Evolutionary conservation across 345 rosid species (phyloP), one percentile per base, ranked within the genome.

Genomic region (Rhodamnia rubescens): DNA sequence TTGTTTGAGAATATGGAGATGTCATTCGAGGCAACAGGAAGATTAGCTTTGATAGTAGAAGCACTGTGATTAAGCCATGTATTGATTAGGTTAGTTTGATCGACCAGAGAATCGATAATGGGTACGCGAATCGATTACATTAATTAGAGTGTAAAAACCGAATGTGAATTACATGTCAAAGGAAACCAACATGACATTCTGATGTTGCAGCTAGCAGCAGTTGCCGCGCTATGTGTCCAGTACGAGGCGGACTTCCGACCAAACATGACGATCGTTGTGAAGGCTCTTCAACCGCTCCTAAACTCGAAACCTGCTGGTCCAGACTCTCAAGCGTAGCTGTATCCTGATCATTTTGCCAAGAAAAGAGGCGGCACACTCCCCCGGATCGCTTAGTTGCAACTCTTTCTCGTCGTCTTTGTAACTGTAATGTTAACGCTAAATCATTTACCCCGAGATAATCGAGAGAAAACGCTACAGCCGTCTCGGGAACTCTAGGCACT

Each of bases 211-310:
- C 88, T 96, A 88, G 99, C 99, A 81, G 99, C 99, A 5, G 99
- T 98, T 82, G 99, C 99, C 32, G 99, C 99, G 20, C 90, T 98
- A 40, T 98, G 99, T 84, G 99, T 98, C 40, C 99, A 98, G 88
- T 96, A 98, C 13, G 99, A 98, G 88, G 96, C 99, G 51, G 99
- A 95, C 59, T 98, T 98, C 86, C 87, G 99, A 84, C 99, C 99
- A 32, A 98, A 96, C 91, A 96, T 98, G 99, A 96, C 98, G 36
- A 98, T 98, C 18, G 99, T 98, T 51, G 99, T 96, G 57, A 96
- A 98, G 92, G 99, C 99, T 83, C 94, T 98, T 61, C 98, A 95
- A 85, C 99, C 99, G 54, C 98, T 98, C 88, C 94, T 95, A 47
- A 95, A 94, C 90, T 91, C 95, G 40, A 93, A 91, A 89, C 94